These are phyloP conservation scores for Desmodesmus armatus DNA, from an alignment of 139 green algal species.

Conservation along the genomic window DNA sequence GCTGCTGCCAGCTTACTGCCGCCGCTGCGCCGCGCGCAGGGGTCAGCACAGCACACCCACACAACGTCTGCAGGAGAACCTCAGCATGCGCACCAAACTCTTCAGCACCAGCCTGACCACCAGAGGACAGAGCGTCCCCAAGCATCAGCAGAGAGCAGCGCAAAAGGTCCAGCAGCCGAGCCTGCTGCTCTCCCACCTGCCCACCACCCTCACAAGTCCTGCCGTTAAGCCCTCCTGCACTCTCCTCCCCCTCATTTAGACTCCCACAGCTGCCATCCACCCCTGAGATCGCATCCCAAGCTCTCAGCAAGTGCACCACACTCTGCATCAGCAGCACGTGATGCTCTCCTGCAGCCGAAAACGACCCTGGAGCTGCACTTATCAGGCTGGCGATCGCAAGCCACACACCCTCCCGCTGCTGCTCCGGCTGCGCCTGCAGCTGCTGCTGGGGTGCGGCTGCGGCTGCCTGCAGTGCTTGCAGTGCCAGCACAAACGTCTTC, in stretches of 20 bases:
- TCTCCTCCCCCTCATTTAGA: too few relatives aligned
- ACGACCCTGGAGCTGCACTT: not conserved
- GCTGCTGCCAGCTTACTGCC: not conserved
- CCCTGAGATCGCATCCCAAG: too few relatives aligned
- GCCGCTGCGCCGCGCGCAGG: not conserved
- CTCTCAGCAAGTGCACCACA: not conserved
- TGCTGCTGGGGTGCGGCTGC: not conserved
- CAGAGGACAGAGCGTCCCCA: not conserved
- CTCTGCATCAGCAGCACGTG: constrained; percentile 26
- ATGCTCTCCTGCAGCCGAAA: not conserved
- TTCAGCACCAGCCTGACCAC: not conserved
- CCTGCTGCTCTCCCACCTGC: not conserved
- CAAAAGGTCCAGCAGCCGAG: constrained; percentile 17
- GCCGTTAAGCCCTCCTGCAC: not conserved
- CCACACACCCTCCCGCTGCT: not conserved
- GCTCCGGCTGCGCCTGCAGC: not conserved
- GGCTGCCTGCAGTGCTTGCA: not conserved
- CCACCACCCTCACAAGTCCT: not conserved
- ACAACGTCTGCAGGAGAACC: not conserved
- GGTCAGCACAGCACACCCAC: not conserved
- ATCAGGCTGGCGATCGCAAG: not conserved
- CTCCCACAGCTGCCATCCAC: too few relatives aligned
- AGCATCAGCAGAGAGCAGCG: constrained; percentile 18
- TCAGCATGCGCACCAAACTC: not conserved
- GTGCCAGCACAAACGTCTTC: constrained; percentile 3